Percentiles rank a stretch among this genome's conserved stretches.
Conservation (phyloP, 768 basidiomycete species). For the Termitomyces sp. region DNA sequence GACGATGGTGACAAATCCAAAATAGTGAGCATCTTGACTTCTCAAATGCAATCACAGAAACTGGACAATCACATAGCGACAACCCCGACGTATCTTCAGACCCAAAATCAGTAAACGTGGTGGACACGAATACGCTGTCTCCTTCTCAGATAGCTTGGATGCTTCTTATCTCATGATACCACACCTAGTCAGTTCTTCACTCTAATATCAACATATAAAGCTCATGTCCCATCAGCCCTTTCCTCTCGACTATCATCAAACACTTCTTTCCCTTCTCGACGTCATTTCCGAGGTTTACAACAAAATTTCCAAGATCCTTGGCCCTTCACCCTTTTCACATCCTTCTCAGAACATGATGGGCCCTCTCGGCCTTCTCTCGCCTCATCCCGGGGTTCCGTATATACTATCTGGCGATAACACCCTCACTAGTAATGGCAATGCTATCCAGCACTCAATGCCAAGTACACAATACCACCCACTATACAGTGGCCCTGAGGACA, state of each 20-base stretch:
- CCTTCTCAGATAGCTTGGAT: slow-evolving; percentile 55
- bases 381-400: slow-evolving; percentile 81
- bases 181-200: slow-evolving; percentile 53
- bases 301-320: slow-evolving; percentile 78
- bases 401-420: slow-evolving; percentile 50
- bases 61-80: slow-evolving; percentile 14
- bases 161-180: slow-evolving; percentile 68
- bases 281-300: slow-evolving; percentile 87
- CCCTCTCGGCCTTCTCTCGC: slow-evolving; percentile 67
- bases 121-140: slow-evolving; percentile 53
- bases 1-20: slow-evolving; percentile 71
- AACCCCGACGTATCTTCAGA: slow-evolving; percentile 52
- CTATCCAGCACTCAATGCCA: slow-evolving; percentile 13
- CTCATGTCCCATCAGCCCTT: slow-evolving; percentile 58
- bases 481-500: slow-evolving; percentile 17
- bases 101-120: slow-evolving; percentile 50
- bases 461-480: slow-evolving; percentile 7
- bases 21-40: slow-evolving; percentile 42
- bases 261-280: slow-evolving; percentile 82
- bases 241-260: slow-evolving; percentile 84
- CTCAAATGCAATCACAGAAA: slow-evolving; percentile 3
- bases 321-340: slow-evolving; percentile 72
- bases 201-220: neutral
- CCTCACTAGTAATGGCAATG: slow-evolving; percentile 5
- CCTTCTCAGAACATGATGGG: slow-evolving; percentile 69